Evolutionary conservation across 257 asterid genomes (phyloP), one percentile per base, ranked within the genome.

Genomic region (Solanum pennellii): DNA sequence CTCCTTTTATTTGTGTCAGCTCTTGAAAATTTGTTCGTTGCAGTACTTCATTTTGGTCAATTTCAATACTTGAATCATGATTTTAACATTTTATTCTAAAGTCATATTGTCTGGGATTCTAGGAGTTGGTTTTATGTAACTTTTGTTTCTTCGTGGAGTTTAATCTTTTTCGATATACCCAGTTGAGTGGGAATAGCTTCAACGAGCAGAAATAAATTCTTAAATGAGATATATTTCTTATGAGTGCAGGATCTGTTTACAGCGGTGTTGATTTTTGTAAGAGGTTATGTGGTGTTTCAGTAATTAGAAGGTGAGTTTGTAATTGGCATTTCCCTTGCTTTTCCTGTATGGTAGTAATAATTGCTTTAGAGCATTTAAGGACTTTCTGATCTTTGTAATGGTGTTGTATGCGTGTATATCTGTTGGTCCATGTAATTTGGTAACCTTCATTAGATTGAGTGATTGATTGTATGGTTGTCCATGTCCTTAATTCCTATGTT

Each of bases 231-330:
- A 29, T 47, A 16, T 86, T 86, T 86, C 65, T 72, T 18, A 69
- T 44, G 71, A 79, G 62, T 94, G 93, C 96, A 97, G 99, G 93
- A 76, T 93, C 99, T 35, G 98, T 97, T 41, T 97, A 97, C 96
- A 93, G 97, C 41, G 99, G 99, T 16, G 99, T 97, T 86, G 99
- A 96, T 90, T 97, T 97, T 90, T 96, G 99, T 89, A 96, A 96
- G 93, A 94, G 99, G 89, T 92, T 97, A 90, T 97, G 99, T 86
- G 99, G 99, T 35, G 99, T 95, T 87, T 95, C 99, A 44, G 93
- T 97, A 74, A 95, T 97, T 91, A 93, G 99, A 94, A 96, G 99
- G 99, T 97, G 75, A n/a, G 27, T 25, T 27, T 45, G 84, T 45
- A 20, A 9, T 18, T 62, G 75, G 49, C 56, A 76, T 59, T 29